Conservation (phyloP, 352 stramenopile species). For the Salisapilia sapeloensis region DNA sequence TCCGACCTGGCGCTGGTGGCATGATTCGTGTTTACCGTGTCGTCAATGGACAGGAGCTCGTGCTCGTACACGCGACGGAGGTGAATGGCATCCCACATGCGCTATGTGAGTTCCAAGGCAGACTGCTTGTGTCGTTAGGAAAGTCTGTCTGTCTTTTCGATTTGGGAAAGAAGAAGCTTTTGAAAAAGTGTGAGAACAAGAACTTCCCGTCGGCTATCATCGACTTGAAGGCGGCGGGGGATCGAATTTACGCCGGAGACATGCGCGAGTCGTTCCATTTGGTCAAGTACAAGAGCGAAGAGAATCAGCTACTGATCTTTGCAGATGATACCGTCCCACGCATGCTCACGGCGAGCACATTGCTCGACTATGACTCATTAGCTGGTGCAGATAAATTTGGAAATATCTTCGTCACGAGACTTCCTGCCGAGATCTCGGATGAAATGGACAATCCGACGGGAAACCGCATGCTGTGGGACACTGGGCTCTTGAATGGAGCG, state of each 20-base stretch:
- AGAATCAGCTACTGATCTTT: conserved; percentile 94
- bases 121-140: conserved; percentile 94
- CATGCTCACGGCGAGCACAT: conserved; percentile 67
- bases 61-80: conserved; percentile 93
- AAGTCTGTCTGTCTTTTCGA: conserved; percentile 95
- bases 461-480: conserved; percentile 94
- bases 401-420: conserved; percentile 93
- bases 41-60: conserved; percentile 82
- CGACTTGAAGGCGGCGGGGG: conserved; percentile 86
- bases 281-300: conserved; percentile 93
- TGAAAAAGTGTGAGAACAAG: conserved; percentile 97
- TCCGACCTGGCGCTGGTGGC: conserved; percentile 34
- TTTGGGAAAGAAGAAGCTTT: conserved; percentile 96
- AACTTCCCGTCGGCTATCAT: conserved; percentile 88
- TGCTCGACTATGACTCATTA: conserved; percentile 97
- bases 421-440: conserved; percentile 88
- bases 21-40: conserved; percentile 89
- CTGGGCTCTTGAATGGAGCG: conserved; percentile 79
- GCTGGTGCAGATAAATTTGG: conserved; percentile 98
- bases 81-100: conserved; percentile 93
- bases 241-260: conserved; percentile 94
- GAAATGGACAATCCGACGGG: conserved; percentile 93
- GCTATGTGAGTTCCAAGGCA: conserved; percentile 95
- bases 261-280: conserved; percentile 94
- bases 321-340: conserved; percentile 88